phyloP scores from a whole-genome alignment of 2,329 filamentous ascomycete genomes.

The Penicillium verrucosum region DNA sequence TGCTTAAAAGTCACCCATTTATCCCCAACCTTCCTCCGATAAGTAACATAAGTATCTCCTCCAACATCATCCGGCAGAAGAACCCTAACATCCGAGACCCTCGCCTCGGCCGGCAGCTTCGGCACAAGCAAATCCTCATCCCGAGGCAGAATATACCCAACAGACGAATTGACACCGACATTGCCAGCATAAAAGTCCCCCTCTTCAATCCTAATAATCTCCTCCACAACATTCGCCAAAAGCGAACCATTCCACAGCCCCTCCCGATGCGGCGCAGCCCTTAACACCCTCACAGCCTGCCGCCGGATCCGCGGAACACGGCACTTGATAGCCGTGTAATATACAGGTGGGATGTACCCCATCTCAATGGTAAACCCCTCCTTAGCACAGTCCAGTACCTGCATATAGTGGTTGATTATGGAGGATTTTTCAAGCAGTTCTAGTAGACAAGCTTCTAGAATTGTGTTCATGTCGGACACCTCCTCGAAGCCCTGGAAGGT shows the following conservation, averaged over 20 bases:
- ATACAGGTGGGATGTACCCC: slow-evolving; percentile 33
- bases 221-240: slow-evolving; percentile 14
- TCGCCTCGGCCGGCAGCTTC: background rate
- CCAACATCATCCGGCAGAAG: slow-evolving; percentile 8
- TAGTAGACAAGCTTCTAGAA: background rate
- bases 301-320: slow-evolving; percentile 30
- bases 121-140: slow-evolving; percentile 4
- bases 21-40: background rate
- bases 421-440: background rate
- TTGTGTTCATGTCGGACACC: background rate
- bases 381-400: background rate
- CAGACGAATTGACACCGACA: background rate
- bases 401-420: background rate
- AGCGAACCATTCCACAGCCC: slow-evolving; percentile 19
- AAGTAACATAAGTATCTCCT: slow-evolving; percentile 11
- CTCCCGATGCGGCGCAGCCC: slow-evolving; percentile 15
- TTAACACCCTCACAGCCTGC: slow-evolving; percentile 20
- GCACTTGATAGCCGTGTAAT: slow-evolving; percentile 34
- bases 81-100: slow-evolving; percentile 14
- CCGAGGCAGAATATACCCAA: background rate
- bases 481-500: background rate
- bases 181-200: background rate
- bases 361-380: slow-evolving; percentile 27
- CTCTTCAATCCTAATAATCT: slow-evolving; percentile 13
- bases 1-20: slow-evolving; percentile 3